A percentile compares a stretch with the other conserved stretches of the same genome.
phyloP scores from a whole-genome alignment of 352 stramenopile species.

The Phytopythium delawarense region DNA sequence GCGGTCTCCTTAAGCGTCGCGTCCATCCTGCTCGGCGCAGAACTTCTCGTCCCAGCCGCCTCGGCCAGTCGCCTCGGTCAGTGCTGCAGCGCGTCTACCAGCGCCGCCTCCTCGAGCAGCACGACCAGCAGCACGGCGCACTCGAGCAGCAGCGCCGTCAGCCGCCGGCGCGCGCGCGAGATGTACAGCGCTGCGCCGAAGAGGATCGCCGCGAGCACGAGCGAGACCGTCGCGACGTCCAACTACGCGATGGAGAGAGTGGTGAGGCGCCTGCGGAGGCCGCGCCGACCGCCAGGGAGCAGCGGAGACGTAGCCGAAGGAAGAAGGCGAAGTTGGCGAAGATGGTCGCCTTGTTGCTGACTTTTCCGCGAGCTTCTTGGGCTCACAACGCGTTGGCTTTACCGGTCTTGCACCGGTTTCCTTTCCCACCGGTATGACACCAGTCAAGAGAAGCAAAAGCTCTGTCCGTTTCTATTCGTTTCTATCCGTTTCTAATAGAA shows the following conservation, averaged over 20 bases:
- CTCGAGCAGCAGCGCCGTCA: constrained; percentile 18
- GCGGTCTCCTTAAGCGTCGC: constrained; percentile 47
- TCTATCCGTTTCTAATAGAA: no score
- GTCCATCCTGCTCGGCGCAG: constrained; percentile 17
- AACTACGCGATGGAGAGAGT: no score
- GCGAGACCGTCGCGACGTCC: neutral
- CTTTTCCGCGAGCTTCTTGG: neutral
- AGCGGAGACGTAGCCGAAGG: neutral
- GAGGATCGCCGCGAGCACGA: neutral
- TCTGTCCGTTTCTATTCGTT: no score
- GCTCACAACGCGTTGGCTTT: no score
- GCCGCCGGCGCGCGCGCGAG: constrained; percentile 26
- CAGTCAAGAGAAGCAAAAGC: no score
- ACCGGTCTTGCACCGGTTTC: no score
- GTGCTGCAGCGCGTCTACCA: constrained; percentile 10
- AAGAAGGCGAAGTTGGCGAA: neutral
- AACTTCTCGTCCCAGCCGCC: neutral
- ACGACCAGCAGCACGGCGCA: constrained; percentile 20
- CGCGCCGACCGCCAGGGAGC: no score
- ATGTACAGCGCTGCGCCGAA: constrained; percentile 27
- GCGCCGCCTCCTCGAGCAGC: constrained; percentile 17
- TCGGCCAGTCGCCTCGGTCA: constrained; percentile 8
- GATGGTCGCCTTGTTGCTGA: no score
- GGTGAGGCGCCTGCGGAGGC: no score
- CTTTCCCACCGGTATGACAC: no score